Percentiles rank a stretch among this genome's conserved stretches.
Conservation (phyloP, 1,139 yeast species). For the Yamadazyma diddensiae region DNA sequence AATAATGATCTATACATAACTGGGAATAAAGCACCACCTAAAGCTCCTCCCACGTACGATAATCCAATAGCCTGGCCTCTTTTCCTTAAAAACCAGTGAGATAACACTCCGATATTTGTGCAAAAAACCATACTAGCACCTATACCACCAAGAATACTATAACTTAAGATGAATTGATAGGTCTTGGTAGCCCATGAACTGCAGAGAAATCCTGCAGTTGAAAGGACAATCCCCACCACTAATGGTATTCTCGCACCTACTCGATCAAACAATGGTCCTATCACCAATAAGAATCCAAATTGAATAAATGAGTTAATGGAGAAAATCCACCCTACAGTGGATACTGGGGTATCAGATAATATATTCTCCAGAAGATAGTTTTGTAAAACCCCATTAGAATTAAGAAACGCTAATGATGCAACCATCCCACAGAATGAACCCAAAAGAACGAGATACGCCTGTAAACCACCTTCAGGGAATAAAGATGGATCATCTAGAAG, state of each 20-base stretch:
- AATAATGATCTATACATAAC: slow-evolving; percentile 50
- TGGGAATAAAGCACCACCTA: slow-evolving; percentile 63
- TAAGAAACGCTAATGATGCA: slow-evolving; percentile 59
- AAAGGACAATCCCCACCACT: slow-evolving; percentile 43
- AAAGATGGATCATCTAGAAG: slow-evolving; percentile 21
- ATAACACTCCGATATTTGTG: slow-evolving; percentile 55
- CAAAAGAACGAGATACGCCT: slow-evolving; percentile 56
- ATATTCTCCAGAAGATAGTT: slow-evolving; percentile 21
- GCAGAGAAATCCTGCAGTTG: slow-evolving; percentile 48
- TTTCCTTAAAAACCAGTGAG: slow-evolving; percentile 59
- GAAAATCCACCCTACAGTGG: slow-evolving; percentile 34
- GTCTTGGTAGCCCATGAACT: slow-evolving; percentile 50
- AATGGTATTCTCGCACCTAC: slow-evolving; percentile 51
- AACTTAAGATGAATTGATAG: slow-evolving; percentile 59
- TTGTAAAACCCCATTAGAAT: slow-evolving; percentile 36
- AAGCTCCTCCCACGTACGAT: slow-evolving; percentile 60
- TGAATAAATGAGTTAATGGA: slow-evolving; percentile 28
- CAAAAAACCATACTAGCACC: slow-evolving; percentile 60
- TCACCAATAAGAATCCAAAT: slow-evolving; percentile 55
- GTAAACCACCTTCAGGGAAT: slow-evolving; percentile 63
- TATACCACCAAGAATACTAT: slow-evolving; percentile 55
- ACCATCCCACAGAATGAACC: slow-evolving; percentile 61
- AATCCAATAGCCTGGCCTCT: slow-evolving; percentile 58
- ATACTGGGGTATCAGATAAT: slow-evolving; percentile 17
- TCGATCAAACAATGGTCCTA: slow-evolving; percentile 51